Percentiles rank a stretch among this genome's conserved stretches.
These are phyloP conservation scores for Silene noctiflora DNA, from an alignment of 179 eudicot species.

Conservation along the genomic window DNA sequence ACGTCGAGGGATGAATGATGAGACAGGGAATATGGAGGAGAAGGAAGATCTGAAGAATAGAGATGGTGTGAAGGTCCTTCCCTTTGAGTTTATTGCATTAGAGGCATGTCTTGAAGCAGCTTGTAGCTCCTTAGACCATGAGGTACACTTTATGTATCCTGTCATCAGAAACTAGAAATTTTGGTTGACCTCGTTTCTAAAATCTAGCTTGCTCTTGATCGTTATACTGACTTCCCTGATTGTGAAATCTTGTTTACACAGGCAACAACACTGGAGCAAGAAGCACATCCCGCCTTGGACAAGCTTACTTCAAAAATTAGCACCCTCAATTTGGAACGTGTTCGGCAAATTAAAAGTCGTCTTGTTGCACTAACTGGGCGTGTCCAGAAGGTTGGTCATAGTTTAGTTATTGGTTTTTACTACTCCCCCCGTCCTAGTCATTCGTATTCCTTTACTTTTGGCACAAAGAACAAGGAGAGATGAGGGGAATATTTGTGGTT, in stretches of 20 bases:
- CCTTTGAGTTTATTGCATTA: slow-evolving; percentile 59
- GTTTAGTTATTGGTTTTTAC: not conserved
- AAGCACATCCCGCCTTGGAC: slow-evolving; percentile 63
- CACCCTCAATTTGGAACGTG: slow-evolving; percentile 59
- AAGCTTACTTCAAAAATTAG: slow-evolving; percentile 54
- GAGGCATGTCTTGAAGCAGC: slow-evolving; percentile 59
- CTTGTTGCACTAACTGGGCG: slow-evolving; percentile 59
- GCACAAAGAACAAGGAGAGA: too few relatives aligned
- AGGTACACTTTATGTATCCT: slow-evolving; percentile 30
- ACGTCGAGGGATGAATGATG: slow-evolving; percentile 29
- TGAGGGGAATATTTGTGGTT: too few relatives aligned
- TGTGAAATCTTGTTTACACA: not conserved
- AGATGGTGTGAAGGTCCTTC: slow-evolving; percentile 49
- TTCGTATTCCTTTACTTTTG: too few relatives aligned
- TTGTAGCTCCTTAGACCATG: slow-evolving; percentile 55
- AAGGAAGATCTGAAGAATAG: slow-evolving; percentile 63
- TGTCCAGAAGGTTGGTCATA: slow-evolving; percentile 49
- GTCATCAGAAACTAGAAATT: too few relatives aligned
- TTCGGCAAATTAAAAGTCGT: slow-evolving; percentile 59
- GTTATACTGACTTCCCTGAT: not conserved
- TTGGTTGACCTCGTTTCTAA: too few relatives aligned
- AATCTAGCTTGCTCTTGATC: too few relatives aligned
- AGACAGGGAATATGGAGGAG: slow-evolving; percentile 47
- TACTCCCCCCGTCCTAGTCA: not conserved
- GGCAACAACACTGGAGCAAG: slow-evolving; percentile 52